Percentiles rank a stretch among this genome's conserved stretches.
phyloP scores from a whole-genome alignment of 306 rosid genomes.

The Prunus padus region DNA sequence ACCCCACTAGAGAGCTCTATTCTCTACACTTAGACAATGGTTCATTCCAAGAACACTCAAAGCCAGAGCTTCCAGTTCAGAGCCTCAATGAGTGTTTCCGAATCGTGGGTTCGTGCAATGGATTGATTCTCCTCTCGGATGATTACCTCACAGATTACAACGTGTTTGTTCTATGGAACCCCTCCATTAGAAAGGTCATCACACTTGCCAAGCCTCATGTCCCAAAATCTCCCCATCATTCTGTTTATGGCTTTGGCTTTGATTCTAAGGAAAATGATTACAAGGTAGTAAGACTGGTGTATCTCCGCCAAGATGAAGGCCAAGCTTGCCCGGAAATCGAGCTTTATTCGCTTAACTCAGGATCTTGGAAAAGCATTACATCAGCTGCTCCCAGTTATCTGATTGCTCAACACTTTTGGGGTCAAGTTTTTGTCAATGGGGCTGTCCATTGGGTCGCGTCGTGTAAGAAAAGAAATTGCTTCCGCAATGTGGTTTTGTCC shows the following conservation, averaged over 20 bases:
- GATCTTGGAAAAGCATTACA: constrained; percentile 1
- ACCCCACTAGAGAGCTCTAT: not conserved
- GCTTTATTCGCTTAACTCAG: constrained; percentile 10
- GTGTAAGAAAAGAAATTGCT: not conserved
- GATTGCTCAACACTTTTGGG: not conserved
- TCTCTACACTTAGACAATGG: constrained; percentile 3
- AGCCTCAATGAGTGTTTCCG: not conserved
- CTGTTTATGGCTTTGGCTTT: constrained; percentile 18
- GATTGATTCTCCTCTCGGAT: constrained; percentile 2
- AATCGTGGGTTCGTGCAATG: constrained; percentile 2
- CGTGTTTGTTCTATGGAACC: constrained; percentile 12
- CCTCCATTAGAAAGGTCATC: constrained; percentile 2
- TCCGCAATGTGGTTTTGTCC: not conserved
- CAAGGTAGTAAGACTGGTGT: constrained; percentile 11
- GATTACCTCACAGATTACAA: not conserved
- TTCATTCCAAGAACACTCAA: not conserved
- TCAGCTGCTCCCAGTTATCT: constrained; percentile 1
- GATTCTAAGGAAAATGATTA: not conserved
- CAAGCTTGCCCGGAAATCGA: not conserved
- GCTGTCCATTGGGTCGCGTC: constrained; percentile 16
- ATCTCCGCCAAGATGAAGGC: not conserved
- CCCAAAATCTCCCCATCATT: not conserved
- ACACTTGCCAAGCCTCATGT: not conserved
- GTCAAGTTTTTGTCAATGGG: constrained; percentile 11
- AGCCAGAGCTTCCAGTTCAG: constrained; percentile 4